phyloP scores from a whole-genome alignment of 2,329 filamentous ascomycete genomes.

The Rugonectria rugulosa region DNA sequence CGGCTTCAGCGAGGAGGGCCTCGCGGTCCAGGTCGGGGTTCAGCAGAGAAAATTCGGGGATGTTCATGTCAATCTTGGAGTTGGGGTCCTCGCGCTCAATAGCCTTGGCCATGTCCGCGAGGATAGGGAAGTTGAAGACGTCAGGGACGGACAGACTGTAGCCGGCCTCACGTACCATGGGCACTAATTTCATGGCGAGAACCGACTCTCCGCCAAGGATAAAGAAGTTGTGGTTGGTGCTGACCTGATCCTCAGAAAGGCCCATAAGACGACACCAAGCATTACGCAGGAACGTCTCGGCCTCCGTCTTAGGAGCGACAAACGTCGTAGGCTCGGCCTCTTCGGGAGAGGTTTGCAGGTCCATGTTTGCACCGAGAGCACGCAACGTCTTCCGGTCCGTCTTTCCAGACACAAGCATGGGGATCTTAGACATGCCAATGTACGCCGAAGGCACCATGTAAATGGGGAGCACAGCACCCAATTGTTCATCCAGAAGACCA shows the following conservation, averaged over 20 bases:
- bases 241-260: conserved; percentile 42
- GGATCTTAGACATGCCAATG: conserved; percentile 33
- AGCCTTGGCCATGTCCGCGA: conserved; percentile 52
- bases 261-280: conserved; percentile 48
- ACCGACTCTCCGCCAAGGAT: conserved; percentile 58
- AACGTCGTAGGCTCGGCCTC: conserved; percentile 11
- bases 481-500: conserved; percentile 27
- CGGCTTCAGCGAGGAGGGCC: conserved; percentile 44
- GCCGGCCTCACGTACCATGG: conserved; percentile 47
- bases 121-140: conserved; percentile 53
- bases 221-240: conserved; percentile 54
- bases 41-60: conserved; percentile 50
- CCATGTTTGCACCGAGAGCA: conserved; percentile 30
- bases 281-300: conserved; percentile 40
- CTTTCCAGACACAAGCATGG: conserved; percentile 36
- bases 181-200: conserved; percentile 57
- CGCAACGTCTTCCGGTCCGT: conserved; percentile 35
- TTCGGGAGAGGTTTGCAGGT: conserved; percentile 25
- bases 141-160: conserved; percentile 54
- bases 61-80: conserved; percentile 31
- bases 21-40: conserved; percentile 37
- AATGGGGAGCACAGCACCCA: conserved; percentile 30
- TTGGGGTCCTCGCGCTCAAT: conserved; percentile 35
- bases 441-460: conserved; percentile 37
- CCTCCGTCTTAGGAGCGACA: conserved; percentile 26